A percentile compares a stretch with the other conserved stretches of the same genome.
These are phyloP conservation scores for Sordariomycetes sp. DNA, from an alignment of 2,329 filamentous ascomycete species.

Conservation along the genomic window DNA sequence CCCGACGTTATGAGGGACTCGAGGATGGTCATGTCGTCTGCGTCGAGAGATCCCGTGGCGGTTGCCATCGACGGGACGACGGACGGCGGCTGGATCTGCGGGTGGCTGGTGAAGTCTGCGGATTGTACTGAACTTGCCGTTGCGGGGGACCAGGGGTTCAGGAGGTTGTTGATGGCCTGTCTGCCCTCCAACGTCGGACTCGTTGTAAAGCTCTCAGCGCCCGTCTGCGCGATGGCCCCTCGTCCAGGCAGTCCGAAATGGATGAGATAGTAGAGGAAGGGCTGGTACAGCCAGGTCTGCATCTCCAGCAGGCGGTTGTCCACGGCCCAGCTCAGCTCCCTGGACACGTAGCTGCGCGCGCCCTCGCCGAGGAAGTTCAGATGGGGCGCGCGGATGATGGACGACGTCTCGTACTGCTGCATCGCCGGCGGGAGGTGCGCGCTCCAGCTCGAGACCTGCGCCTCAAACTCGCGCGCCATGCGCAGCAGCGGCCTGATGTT, in stretches of 20 bases:
- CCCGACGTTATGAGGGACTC: slow-evolving; percentile 9
- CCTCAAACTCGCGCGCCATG: slow-evolving; percentile 13
- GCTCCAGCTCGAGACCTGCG: slow-evolving; percentile 13
- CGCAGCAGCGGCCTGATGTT: slow-evolving; percentile 10
- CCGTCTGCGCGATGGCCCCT: neutral
- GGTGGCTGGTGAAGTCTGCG: slow-evolving; percentile 1
- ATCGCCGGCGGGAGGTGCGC: slow-evolving; percentile 10
- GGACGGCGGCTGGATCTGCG: neutral
- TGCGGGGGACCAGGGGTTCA: slow-evolving; percentile 8
- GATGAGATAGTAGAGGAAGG: slow-evolving; percentile 10
- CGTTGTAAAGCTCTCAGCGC: neutral
- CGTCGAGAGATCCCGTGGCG: slow-evolving; percentile 5
- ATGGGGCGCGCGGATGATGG: slow-evolving; percentile 8
- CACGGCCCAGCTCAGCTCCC: slow-evolving; percentile 12
- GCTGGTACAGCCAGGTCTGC: slow-evolving; percentile 12
- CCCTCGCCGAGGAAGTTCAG: slow-evolving; percentile 5
- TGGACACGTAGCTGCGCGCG: slow-evolving; percentile 8
- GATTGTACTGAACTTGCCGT: neutral
- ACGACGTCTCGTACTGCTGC: slow-evolving; percentile 9
- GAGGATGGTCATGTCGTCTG: slow-evolving; percentile 8
- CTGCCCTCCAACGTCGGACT: neutral
- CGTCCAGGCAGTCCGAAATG: slow-evolving; percentile 3
- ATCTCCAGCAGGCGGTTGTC: slow-evolving; percentile 13
- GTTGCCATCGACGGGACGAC: neutral
- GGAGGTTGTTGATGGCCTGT: slow-evolving; percentile 7